Conservation (phyloP, 176 grass and related monocot species). For the Cymbopogon citratus region DNA sequence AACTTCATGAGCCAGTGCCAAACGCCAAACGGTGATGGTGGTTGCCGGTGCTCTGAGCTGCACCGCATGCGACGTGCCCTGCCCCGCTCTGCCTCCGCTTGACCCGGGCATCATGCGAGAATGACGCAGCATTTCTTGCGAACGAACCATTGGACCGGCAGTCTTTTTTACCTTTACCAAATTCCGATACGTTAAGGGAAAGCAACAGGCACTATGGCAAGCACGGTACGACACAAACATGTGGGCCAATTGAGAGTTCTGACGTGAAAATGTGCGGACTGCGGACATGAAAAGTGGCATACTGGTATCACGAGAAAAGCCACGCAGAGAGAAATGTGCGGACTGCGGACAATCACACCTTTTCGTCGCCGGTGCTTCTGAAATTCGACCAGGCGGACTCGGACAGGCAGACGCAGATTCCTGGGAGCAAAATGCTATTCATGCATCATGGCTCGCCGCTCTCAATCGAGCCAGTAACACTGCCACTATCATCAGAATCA, state of each 20-base stretch:
- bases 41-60: not conserved
- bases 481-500: not conserved
- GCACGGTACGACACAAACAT: not conserved
- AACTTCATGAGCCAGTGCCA: not conserved
- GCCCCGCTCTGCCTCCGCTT: not conserved
- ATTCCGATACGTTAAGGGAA: constrained; percentile 23
- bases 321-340: not conserved
- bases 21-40: not conserved
- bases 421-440: not conserved
- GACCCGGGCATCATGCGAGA: not conserved
- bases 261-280: not conserved
- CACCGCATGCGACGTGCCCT: constrained; percentile 19
- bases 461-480: not conserved
- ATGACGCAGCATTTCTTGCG: constrained; percentile 1
- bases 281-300: not conserved
- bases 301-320: not conserved
- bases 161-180: constrained; percentile 5
- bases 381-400: not conserved
- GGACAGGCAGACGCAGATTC: not conserved
- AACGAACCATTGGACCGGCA: not conserved
- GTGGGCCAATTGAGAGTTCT: not conserved
- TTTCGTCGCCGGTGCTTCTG: not conserved
- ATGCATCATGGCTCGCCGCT: not conserved
- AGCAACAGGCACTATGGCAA: not conserved
- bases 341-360: not conserved